phyloP scores from a whole-genome alignment of 495 filamentous ascomycete genomes.

The Xylaria longipes region DNA sequence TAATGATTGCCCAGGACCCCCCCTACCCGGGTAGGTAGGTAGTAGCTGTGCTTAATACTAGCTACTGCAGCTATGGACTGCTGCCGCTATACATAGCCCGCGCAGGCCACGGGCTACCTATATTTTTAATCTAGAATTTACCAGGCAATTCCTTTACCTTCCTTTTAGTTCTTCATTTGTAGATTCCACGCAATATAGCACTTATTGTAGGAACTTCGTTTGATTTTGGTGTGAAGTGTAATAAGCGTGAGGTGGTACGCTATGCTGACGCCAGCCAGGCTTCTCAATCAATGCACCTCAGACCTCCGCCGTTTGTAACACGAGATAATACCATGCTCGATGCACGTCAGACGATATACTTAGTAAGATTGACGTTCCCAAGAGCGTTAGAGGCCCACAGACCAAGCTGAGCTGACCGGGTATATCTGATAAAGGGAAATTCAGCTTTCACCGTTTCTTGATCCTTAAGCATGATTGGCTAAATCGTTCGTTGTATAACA shows the following conservation, averaged over 20 bases:
- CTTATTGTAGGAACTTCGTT: too few species aligned
- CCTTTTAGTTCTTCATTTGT: too few species aligned
- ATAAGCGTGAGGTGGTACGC: slow-evolving; percentile 6
- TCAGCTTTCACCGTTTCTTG: slow-evolving; percentile 8
- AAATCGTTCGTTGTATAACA: slow-evolving; percentile 1
- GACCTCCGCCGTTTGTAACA: not conserved
- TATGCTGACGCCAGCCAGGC: slow-evolving; percentile 15
- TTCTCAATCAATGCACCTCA: slow-evolving; percentile 1
- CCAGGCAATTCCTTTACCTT: too few species aligned
- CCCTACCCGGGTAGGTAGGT: too few species aligned
- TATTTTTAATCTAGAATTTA: too few species aligned
- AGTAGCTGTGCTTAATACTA: too few species aligned
- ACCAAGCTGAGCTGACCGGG: slow-evolving; percentile 7
- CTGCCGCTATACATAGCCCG: too few species aligned
- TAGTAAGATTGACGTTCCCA: not conserved
- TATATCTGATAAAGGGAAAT: not conserved
- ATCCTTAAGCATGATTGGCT: slow-evolving; percentile 16
- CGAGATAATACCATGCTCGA: slow-evolving; percentile 1
- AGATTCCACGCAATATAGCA: too few species aligned
- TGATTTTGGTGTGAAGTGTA: too few species aligned
- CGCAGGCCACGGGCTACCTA: too few species aligned
- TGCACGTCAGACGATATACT: not conserved
- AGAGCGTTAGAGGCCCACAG: not conserved
- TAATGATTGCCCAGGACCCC: too few species aligned
- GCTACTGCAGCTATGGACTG: too few species aligned